Conservation (phyloP, 106 monocot species). For the Hemerocallis citrina region DNA sequence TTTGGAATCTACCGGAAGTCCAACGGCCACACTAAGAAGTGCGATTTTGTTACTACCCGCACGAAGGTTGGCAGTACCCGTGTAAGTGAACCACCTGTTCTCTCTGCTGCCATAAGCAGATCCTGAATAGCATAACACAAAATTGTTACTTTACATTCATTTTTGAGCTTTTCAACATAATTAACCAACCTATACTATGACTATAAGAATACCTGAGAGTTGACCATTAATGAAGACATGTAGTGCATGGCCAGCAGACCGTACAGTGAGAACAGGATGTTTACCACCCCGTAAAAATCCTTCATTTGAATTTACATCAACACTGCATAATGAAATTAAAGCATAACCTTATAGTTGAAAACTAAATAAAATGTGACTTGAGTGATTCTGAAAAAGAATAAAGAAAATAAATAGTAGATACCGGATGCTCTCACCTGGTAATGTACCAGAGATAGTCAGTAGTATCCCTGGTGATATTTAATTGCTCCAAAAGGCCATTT, state of each 20-base stretch:
- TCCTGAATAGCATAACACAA: conserved; percentile 18
- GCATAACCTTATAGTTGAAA: no score
- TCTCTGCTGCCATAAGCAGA: conserved; percentile 69
- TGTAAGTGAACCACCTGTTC: conserved; percentile 53
- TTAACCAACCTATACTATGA: not conserved
- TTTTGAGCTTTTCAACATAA: no score
- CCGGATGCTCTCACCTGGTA: conserved; percentile 41
- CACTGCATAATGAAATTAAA: conserved; percentile 37
- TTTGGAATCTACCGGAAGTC: conserved; percentile 58
- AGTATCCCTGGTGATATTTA: conserved; percentile 91
- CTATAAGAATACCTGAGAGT: conserved; percentile 26
- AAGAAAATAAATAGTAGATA: no score
- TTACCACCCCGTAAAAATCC: conserved; percentile 56
- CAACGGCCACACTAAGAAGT: conserved; percentile 77
- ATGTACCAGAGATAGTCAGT: conserved; percentile 99
- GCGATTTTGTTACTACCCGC: conserved; percentile 82
- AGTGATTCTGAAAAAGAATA: no score
- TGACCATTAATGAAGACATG: conserved; percentile 90
- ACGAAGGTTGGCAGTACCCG: conserved; percentile 55
- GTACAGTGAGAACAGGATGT: conserved; percentile 53
- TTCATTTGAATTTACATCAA: conserved; percentile 73
- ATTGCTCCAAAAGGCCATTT: conserved; percentile 82
- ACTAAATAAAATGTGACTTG: no score
- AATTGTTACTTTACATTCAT: no score
- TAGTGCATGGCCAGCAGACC: conserved; percentile 89